These are phyloP conservation scores for Ramularia collo-cygni DNA, from an alignment of 2,329 filamentous ascomycete species.

Conservation along the genomic window DNA sequence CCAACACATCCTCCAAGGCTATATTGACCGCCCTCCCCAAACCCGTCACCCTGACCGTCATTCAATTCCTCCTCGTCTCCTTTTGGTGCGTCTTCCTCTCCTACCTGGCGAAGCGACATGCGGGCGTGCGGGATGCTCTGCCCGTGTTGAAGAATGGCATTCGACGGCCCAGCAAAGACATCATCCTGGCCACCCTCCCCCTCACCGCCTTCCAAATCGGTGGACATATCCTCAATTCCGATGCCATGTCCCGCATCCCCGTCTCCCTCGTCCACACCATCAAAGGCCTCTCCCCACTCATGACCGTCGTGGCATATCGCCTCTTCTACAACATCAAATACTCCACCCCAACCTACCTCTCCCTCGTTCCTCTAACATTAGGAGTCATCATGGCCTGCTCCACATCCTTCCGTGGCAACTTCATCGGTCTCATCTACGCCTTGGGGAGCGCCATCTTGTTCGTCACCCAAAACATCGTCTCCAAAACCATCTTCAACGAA, in stretches of 20 bases:
- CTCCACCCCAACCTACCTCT: conserved; percentile 77
- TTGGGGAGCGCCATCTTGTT: conserved; percentile 89
- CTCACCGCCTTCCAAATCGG: conserved; percentile 88
- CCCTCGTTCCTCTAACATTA: conserved; percentile 66
- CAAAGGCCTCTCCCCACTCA: conserved; percentile 90
- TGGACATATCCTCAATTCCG: conserved; percentile 88
- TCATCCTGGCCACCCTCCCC: conserved; percentile 82
- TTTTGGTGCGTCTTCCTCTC: conserved; percentile 77
- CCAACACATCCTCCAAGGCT: conserved; percentile 95
- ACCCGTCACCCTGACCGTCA: conserved; percentile 81
- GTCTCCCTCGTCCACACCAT: conserved; percentile 98
- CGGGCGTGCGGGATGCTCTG: conserved; percentile 60
- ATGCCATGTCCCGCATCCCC: conserved; percentile 87
- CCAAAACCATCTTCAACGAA: conserved; percentile 95
- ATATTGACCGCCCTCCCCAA: conserved; percentile 88
- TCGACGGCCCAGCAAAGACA: conserved; percentile 68
- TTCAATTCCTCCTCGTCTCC: conserved; percentile 91
- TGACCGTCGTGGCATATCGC: conserved; percentile 90
- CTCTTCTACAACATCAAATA: conserved; percentile 85
- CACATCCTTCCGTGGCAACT: conserved; percentile 80
- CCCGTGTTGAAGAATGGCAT: conserved; percentile 81
- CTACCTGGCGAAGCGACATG: conserved; percentile 66
- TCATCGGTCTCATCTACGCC: conserved; percentile 83
- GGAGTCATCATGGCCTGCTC: conserved; percentile 98
- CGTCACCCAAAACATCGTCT: conserved; percentile 97